Base-by-base conservation (phyloP, 1,139 yeast species). In the Taphrina sp. region DNA sequence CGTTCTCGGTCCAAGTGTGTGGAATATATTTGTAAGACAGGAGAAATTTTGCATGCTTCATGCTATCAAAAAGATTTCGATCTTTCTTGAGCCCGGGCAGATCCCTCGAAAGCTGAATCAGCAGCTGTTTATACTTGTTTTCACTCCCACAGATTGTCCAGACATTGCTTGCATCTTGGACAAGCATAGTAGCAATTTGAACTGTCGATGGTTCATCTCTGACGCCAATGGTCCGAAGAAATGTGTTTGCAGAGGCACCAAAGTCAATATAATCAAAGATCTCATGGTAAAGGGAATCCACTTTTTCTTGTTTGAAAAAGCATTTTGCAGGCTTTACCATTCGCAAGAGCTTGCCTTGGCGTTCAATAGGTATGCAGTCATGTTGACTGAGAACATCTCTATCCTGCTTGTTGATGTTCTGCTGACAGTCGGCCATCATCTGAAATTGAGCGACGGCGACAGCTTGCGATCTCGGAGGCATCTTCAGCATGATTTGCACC, bases 161-260 rank as follows among this genome's bases (percentile, higher is more conserved):
- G 59, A 71, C 69, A 2, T 61, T 55, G 14, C 49, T 42, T 0
- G 76, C 74, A 20, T 68, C 63, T 2, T 61, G 60, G 2, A 67
- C 67, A 8, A 68, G 63, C 22, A 64, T 60, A 12, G 61, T 59
- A 1, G 70, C 71, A 20, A 72, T 61, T 52, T 72, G 74, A 2
- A 59, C 35, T 3, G 67, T 59, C 14, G 64, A 64, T 0, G 76
- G 76, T 34, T 65, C 62, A 22, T 66, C 65, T 8, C 72, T 60
- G 3, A 71, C 71, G 1, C 76, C 75, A 8, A 70, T 61, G 12
- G 59, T 57, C 5, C 60, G 59, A 41, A 72, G 60, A 59, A 72
- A 72, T 1, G 72, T 69, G 10, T 61, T 60, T 1, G 69, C 66
- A 2, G 63, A 57, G 1, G 61, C 56, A 1, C 68, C 61, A 43